A percentile compares a stretch with the other conserved stretches of the same genome.
These are phyloP conservation scores for Fragaria iinumae DNA, from an alignment of 306 rosid genomes.

Conservation along the genomic window DNA sequence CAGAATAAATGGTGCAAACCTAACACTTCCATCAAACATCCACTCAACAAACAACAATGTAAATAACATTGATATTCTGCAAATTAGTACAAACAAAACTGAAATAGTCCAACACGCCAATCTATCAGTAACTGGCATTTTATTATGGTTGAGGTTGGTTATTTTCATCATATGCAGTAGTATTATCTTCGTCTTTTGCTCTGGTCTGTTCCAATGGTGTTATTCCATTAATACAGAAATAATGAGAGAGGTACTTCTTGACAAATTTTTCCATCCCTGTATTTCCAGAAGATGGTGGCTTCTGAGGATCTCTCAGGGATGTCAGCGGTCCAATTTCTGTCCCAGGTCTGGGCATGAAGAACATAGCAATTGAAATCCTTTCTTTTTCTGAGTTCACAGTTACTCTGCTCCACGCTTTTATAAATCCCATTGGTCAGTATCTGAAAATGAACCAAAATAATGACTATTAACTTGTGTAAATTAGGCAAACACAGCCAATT, in stretches of 20 bases:
- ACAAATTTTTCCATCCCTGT: constrained; percentile 51
- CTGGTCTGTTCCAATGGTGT: constrained; percentile 59
- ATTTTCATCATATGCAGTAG: neutral
- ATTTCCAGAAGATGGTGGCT: constrained; percentile 46
- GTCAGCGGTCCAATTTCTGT: constrained; percentile 54
- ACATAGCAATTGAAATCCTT: constrained; percentile 64
- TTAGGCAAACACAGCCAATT: neutral
- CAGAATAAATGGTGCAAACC: no score
- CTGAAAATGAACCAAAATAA: constrained; percentile 28
- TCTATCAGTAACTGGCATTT: neutral
- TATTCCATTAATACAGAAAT: constrained; percentile 50
- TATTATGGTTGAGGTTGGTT: neutral
- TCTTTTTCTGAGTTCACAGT: constrained; percentile 56
- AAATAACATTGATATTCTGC: no score
- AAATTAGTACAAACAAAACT: no score
- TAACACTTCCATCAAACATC: no score
- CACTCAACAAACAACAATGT: no score
- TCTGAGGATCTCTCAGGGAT: constrained; percentile 32
- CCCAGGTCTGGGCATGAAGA: constrained; percentile 60
- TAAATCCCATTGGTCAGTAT: constrained; percentile 69
- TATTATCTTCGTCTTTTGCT: neutral
- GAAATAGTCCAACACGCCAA: neutral
- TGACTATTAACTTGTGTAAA: neutral
- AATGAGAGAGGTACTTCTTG: constrained; percentile 46
- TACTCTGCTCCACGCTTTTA: constrained; percentile 69